Conservation (phyloP, 257 asterid genomes). For the Agastache rugosa region DNA sequence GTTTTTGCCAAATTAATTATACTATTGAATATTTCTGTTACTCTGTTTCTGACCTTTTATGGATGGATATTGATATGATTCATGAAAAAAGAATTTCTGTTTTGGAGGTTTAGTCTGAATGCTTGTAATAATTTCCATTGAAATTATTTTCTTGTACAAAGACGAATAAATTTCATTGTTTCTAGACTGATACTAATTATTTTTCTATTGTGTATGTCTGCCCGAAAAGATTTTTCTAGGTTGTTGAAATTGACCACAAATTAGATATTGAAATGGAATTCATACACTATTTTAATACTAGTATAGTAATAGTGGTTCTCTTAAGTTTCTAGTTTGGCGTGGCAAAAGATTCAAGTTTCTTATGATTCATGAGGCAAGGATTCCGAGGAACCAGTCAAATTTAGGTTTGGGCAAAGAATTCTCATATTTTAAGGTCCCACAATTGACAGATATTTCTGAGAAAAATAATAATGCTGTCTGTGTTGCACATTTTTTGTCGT, state of each 20-base stretch:
- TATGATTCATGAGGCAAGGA: constrained; percentile 12
- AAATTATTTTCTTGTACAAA: neutral
- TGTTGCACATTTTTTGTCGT: neutral
- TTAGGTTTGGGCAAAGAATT: constrained; percentile 10
- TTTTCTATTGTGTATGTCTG: neutral
- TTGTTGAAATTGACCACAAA: neutral
- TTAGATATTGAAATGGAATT: neutral
- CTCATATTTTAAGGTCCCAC: neutral
- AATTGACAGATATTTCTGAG: neutral
- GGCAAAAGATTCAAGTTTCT: constrained; percentile 11
- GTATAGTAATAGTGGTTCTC: neutral
- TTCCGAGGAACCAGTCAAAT: constrained; percentile 29
- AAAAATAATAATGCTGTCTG: neutral
- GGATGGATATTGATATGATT: too few relatives aligned
- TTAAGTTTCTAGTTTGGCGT: constrained; percentile 8
- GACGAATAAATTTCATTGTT: neutral
- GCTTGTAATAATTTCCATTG: neutral
- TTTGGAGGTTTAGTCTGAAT: neutral
- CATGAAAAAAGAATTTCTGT: too few relatives aligned
- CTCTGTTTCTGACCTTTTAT: too few relatives aligned
- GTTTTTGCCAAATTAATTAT: too few relatives aligned
- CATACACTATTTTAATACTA: neutral
- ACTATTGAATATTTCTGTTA: too few relatives aligned
- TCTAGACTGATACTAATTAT: neutral
- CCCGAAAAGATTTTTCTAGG: neutral